Conservation (phyloP, 257 asterid genomes). For the Jacaranda mimosifolia region DNA sequence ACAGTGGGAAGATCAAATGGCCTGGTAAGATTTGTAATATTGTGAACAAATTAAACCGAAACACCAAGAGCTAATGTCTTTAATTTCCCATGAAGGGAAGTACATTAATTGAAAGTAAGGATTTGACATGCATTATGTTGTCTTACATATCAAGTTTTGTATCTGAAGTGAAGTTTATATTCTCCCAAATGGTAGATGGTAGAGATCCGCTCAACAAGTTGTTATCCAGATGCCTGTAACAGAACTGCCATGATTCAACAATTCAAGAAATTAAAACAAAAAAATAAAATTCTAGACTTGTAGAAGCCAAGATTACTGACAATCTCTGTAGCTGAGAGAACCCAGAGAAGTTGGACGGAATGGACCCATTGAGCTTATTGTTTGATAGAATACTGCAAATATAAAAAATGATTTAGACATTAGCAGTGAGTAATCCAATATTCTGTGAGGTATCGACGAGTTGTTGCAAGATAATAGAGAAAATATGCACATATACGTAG, state of each 20-base stretch:
- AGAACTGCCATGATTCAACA: slow-evolving; percentile 22
- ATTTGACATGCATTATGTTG: slow-evolving; percentile 16
- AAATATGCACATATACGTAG: not conserved
- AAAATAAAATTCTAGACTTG: slow-evolving; percentile 23
- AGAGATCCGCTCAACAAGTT: slow-evolving; percentile 59
- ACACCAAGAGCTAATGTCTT: not conserved
- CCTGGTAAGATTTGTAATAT: not conserved
- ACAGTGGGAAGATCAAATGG: not conserved
- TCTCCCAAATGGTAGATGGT: slow-evolving; percentile 64
- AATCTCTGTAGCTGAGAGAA: slow-evolving; percentile 56
- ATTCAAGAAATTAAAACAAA: not conserved
- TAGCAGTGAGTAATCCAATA: not conserved
- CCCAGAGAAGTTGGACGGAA: slow-evolving; percentile 59
- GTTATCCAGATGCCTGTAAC: slow-evolving; percentile 47
- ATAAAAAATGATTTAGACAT: not conserved
- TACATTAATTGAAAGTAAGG: slow-evolving; percentile 9
- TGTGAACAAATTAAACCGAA: too few species aligned
- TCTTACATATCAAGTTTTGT: slow-evolving; percentile 59
- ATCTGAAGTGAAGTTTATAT: slow-evolving; percentile 45
- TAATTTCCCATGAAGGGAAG: not conserved
- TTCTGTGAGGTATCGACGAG: not conserved
- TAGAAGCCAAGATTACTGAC: slow-evolving; percentile 41
- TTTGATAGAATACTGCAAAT: slow-evolving; percentile 54
- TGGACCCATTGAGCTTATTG: slow-evolving; percentile 61
- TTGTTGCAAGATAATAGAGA: not conserved